These are phyloP conservation scores for Zopfia rhizophila DNA, from an alignment of 2,329 filamentous ascomycete species.

Conservation along the genomic window DNA sequence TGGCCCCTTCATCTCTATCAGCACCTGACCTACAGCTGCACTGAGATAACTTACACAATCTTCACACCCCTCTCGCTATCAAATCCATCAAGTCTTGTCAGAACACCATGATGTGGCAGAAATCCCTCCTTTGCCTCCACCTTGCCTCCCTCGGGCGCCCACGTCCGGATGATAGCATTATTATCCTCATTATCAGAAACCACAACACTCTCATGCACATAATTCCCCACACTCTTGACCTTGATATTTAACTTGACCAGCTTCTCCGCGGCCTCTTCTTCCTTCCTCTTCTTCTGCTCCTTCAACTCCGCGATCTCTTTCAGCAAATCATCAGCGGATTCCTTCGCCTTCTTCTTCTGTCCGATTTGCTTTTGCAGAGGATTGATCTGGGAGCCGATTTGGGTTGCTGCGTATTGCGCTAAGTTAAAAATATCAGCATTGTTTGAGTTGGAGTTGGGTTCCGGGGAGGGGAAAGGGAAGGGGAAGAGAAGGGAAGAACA, in stretches of 20 bases:
- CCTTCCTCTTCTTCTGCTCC: constrained; percentile 82
- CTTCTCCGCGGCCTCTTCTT: constrained; percentile 80
- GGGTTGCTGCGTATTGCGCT: constrained; percentile 81
- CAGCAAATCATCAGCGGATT: constrained; percentile 83
- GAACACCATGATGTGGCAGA: constrained; percentile 94
- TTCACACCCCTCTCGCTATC: constrained; percentile 93
- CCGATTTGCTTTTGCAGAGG: constrained; percentile 89
- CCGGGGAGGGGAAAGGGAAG: constrained; percentile 1
- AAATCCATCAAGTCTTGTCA: constrained; percentile 87
- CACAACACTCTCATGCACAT: constrained; percentile 89
- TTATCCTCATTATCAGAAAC: constrained; percentile 88
- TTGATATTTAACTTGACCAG: constrained; percentile 78
- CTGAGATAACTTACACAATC: too few relatives aligned
- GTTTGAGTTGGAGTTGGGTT: neutral
- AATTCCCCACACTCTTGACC: constrained; percentile 86
- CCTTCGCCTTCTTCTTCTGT: constrained; percentile 89
- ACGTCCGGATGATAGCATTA: constrained; percentile 80
- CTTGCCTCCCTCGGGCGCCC: constrained; percentile 79
- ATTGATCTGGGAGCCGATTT: constrained; percentile 88
- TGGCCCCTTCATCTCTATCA: constrained; percentile 79
- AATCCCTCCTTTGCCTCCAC: constrained; percentile 81
- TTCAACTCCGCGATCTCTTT: constrained; percentile 80
- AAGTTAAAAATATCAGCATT: constrained; percentile 5
- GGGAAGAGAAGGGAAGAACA: constrained; percentile 11
- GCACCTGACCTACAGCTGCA: too few relatives aligned